These are phyloP conservation scores for Sphagnum fallax DNA, from an alignment of 228 moss, liverwort and hornwort genomes.

Conservation along the genomic window DNA sequence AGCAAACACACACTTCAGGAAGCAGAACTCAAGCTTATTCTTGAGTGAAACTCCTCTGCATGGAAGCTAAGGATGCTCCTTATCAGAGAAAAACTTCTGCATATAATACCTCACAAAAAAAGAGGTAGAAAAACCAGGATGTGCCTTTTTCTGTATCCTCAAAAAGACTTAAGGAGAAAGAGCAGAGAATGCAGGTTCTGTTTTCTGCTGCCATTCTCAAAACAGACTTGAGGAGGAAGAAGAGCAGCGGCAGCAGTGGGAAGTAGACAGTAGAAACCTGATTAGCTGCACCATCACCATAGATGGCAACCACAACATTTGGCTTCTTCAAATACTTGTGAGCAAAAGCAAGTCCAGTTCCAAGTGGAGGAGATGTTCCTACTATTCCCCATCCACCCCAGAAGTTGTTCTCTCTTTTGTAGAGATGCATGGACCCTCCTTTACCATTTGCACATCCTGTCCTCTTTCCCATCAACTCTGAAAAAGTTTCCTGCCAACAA, in stretches of 20 bases:
- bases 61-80: too few species aligned
- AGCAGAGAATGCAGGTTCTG: too few species aligned
- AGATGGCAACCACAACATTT: conserved; percentile 71
- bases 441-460: conserved; percentile 80
- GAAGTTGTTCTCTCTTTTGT: conserved; percentile 65
- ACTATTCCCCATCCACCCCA: conserved; percentile 99
- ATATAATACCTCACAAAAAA: too few species aligned
- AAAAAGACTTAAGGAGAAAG: too few species aligned
- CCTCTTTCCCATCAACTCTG: conserved; percentile 95
- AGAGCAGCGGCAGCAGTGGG: too few species aligned
- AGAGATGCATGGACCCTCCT: conserved; percentile 98
- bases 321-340: conserved; percentile 70
- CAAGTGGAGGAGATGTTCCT: conserved; percentile 76
- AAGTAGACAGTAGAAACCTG: conserved; percentile 39
- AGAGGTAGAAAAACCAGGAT: too few species aligned
- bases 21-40: too few species aligned
- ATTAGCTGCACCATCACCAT: conserved; percentile 95
- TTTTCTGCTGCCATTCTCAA: too few species aligned
- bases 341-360: conserved; percentile 80
- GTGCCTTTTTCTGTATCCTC: too few species aligned
- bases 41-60: too few species aligned
- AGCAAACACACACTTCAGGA: too few species aligned
- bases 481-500: conserved; percentile 59
- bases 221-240: neutral
- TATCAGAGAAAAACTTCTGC: too few species aligned